phyloP scores from a whole-genome alignment of 768 basidiomycete species.

The Phanerochaete carnosa region DNA sequence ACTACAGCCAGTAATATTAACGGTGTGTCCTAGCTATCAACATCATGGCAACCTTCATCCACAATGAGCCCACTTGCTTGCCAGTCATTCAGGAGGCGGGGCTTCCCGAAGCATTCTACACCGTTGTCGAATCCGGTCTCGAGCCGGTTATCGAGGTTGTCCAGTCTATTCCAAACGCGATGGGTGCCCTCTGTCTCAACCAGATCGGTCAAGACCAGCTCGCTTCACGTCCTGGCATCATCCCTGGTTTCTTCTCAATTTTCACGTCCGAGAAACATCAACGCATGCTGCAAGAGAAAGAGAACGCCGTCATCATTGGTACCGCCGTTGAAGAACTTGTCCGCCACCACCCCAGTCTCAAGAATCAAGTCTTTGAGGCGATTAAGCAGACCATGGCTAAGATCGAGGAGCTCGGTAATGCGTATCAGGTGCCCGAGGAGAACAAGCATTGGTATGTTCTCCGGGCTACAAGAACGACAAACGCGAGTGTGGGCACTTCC shows the following conservation, averaged over 20 bases:
- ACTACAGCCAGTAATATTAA: not conserved
- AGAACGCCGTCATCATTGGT: slow-evolving; percentile 87
- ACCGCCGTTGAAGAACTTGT: slow-evolving; percentile 92
- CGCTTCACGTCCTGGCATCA: slow-evolving; percentile 70
- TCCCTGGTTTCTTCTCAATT: slow-evolving; percentile 80
- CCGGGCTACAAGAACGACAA: slow-evolving; percentile 7
- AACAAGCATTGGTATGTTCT: slow-evolving; percentile 61
- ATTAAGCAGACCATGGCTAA: slow-evolving; percentile 65
- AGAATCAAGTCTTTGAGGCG: slow-evolving; percentile 73
- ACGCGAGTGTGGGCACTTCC: not conserved
- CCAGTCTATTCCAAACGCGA: slow-evolving; percentile 89
- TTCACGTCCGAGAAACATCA: slow-evolving; percentile 84
- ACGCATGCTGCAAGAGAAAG: slow-evolving; percentile 86
- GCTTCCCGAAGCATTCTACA: slow-evolving; percentile 87
- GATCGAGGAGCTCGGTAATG: slow-evolving; percentile 71
- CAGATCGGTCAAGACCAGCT: slow-evolving; percentile 84
- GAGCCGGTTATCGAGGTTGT: slow-evolving; percentile 91
- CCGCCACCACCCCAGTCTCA: slow-evolving; percentile 90
- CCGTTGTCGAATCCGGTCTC: slow-evolving; percentile 76
- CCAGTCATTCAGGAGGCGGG: slow-evolving; percentile 89
- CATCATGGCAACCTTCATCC: slow-evolving; percentile 94
- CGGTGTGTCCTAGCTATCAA: slow-evolving; percentile 68
- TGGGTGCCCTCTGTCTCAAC: slow-evolving; percentile 95
- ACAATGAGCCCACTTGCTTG: slow-evolving; percentile 97
- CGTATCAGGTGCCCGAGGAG: slow-evolving; percentile 52